Conservation (phyloP, 2,329 filamentous ascomycete genomes). For the Cladosporium austrohemisphaericum region DNA sequence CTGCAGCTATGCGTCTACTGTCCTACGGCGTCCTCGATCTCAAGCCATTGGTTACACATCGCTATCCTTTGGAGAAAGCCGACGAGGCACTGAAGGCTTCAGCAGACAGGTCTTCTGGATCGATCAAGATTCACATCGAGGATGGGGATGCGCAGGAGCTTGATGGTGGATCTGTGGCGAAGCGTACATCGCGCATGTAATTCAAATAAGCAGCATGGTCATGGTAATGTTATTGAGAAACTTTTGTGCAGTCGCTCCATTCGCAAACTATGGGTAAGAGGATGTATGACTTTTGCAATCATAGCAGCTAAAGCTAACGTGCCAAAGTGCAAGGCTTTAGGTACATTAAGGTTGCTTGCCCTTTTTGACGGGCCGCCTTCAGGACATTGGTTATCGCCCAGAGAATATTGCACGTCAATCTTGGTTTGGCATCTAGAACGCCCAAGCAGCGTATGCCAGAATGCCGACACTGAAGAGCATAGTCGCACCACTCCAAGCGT, state of each 20-base stretch:
- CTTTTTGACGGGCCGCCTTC: background rate
- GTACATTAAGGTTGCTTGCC: too few species aligned
- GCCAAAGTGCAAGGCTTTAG: too few species aligned
- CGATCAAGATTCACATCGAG: conserved; percentile 60
- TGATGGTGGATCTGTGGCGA: background rate
- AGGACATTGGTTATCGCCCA: background rate
- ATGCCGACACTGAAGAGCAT: background rate
- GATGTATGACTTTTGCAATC: too few species aligned
- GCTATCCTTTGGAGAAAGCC: conserved; percentile 59
- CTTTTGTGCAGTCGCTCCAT: too few species aligned
- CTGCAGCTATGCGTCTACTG: conserved; percentile 59
- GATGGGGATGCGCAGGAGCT: conserved; percentile 33
- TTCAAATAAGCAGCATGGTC: too few species aligned
- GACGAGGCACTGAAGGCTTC: conserved; percentile 55
- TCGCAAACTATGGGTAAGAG: too few species aligned
- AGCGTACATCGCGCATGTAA: background rate
- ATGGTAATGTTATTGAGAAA: too few species aligned
- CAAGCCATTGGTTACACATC: conserved; percentile 60
- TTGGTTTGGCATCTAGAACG: background rate
- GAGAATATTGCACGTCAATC: background rate
- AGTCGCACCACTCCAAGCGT: background rate
- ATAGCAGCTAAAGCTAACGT: too few species aligned
- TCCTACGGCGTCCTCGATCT: conserved; percentile 58
- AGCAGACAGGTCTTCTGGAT: conserved; percentile 50
- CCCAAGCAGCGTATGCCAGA: conserved; percentile 1